Conservation (phyloP, 192 early-diverging fungal genomes). For the Diversispora epigaea region DNA sequence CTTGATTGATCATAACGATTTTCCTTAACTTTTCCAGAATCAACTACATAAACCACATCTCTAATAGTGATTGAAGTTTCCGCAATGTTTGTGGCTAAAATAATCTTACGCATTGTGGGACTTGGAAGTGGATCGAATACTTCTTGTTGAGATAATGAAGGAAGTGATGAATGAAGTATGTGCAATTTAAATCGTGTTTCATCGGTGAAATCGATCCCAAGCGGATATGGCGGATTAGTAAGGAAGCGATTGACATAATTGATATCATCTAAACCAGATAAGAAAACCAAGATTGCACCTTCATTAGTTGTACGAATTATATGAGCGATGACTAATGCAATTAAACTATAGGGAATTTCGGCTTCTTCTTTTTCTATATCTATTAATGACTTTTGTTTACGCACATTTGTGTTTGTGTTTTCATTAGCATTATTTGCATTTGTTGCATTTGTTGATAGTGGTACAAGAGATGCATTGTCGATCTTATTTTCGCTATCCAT, state of each 20-base stretch:
- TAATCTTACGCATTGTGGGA: conserved; percentile 59
- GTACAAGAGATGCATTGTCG: background rate
- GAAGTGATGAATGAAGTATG: conserved; percentile 63
- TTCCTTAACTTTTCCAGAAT: conserved; percentile 69
- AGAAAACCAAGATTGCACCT: conserved; percentile 76
- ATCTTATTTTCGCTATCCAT: conserved; percentile 25
- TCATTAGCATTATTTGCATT: too few relatives aligned
- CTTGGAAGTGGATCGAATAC: conserved; percentile 57
- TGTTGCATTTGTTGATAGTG: background rate
- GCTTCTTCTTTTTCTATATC: conserved; percentile 45
- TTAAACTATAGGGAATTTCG: conserved; percentile 42
- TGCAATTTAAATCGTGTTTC: conserved; percentile 47
- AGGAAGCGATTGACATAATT: conserved; percentile 45
- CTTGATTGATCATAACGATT: conserved; percentile 47
- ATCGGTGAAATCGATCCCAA: conserved; percentile 50
- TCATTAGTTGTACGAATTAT: conserved; percentile 40
- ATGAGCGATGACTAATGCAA: conserved; percentile 44
- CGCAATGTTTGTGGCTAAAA: conserved; percentile 71
- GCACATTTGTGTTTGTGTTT: too few relatives aligned
- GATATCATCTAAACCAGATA: conserved; percentile 70
- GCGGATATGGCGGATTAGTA: conserved; percentile 44
- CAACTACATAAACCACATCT: conserved; percentile 70
- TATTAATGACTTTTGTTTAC: conserved; percentile 30
- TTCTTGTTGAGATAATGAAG: conserved; percentile 57
- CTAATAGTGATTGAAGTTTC: conserved; percentile 77